These are phyloP conservation scores for Thalassiosira livingstoniorum DNA, from an alignment of 352 stramenopile genomes.

Conservation along the genomic window DNA sequence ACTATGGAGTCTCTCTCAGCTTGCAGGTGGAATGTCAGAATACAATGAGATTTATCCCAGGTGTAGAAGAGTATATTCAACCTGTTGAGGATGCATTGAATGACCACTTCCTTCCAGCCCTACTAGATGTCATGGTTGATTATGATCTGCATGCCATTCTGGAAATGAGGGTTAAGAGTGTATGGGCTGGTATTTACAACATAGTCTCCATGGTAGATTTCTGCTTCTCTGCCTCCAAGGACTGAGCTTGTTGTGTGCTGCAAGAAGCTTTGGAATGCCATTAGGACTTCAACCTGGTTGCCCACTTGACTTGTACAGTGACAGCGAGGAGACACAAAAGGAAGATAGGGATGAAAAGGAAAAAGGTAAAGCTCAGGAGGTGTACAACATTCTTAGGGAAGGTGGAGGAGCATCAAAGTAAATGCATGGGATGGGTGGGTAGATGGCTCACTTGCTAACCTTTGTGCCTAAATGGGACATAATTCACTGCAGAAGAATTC, in stretches of 20 bases:
- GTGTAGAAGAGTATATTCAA: conserved; percentile 18
- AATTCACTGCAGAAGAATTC: conserved; percentile 46
- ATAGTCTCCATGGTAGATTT: conserved; percentile 11
- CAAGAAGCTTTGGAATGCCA: too few relatives aligned
- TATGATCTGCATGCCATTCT: conserved; percentile 15
- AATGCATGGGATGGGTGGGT: background rate
- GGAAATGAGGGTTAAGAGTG: conserved; percentile 17
- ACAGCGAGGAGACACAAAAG: background rate
- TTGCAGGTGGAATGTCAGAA: conserved; percentile 60
- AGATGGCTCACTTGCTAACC: conserved; percentile 25
- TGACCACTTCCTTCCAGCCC: conserved; percentile 20
- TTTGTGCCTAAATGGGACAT: conserved; percentile 26
- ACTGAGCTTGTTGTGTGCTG: background rate
- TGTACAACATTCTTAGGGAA: too few relatives aligned
- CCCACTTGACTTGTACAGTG: background rate
- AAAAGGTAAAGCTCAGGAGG: too few relatives aligned
- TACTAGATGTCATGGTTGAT: conserved; percentile 23
- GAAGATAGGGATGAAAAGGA: background rate
- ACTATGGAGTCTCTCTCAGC: conserved; percentile 42
- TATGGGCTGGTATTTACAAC: conserved; percentile 32
- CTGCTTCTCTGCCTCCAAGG: conserved; percentile 5
- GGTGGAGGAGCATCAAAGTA: too few relatives aligned
- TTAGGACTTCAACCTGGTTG: background rate
- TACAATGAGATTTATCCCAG: conserved; percentile 22
- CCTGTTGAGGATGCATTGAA: conserved; percentile 41